Base-by-base conservation (phyloP, 352 stramenopile species). In the Pseudoperonospora humuli region DNA sequence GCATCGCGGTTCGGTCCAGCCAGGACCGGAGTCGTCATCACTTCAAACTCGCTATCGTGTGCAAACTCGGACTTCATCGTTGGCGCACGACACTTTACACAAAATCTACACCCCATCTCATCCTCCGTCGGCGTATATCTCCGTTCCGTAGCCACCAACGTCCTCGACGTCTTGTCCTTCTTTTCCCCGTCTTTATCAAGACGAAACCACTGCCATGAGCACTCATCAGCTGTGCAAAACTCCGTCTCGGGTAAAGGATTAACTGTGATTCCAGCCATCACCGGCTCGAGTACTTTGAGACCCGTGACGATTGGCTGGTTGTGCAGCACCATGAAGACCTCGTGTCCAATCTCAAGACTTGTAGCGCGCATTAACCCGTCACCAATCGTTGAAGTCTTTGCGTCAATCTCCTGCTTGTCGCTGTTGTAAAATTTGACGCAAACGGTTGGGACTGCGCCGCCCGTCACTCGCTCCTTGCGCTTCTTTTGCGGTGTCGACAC, bases 221-320 rank as follows among this genome's bases (percentile, higher is more conserved):
- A 91, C 10, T 85, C 69, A 14, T 84, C 66, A 0, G 63, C 55
- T 11, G 40, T 43, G 38, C 74, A 88, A 53, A 86, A 91, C 27
- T 87, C 61, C 7, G 75, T 75, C 23, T 78, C 45, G 0, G 63
- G 50, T 7, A 83, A 24, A 7, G 78, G 78, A 14, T 67, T 33
- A 2, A 84, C 37, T 10, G 74, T 48, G 7, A 83, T 70, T 3
- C 63, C 71, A 11, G 44, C 59, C 6, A 85, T 42, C 3, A 88
- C 27, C 0, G 76, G 65, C n/a, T 73, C 52, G 14, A 82, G 25
- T 7, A 75, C 57, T 6, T 54, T 58, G n/a, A 89, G 18, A 1
- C 44, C 39, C 39, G 61, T 41, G n/a, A 91, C 69, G 5, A 74
- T 40, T 35, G 72, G 75, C 26, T 86, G 68, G 53, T 88, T 88